These are phyloP conservation scores for Pholiota molesta DNA, from an alignment of 768 basidiomycete genomes.

Conservation along the genomic window DNA sequence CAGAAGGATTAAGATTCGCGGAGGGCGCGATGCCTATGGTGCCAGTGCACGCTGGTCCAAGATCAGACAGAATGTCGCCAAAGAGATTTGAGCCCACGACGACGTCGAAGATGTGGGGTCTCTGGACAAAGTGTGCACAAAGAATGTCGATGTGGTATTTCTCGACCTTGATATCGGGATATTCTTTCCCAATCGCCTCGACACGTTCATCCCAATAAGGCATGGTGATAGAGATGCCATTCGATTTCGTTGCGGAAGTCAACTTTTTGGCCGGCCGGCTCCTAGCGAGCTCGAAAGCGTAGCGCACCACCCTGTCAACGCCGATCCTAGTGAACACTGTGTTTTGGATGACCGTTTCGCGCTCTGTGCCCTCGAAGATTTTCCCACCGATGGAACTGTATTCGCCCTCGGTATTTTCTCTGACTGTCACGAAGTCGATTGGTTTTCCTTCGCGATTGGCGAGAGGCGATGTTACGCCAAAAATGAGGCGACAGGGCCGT, in stretches of 20 bases:
- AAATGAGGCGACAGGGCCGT: conserved; percentile 50
- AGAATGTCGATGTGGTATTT: conserved; percentile 57
- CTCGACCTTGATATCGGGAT: conserved; percentile 51
- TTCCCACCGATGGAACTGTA: conserved; percentile 52
- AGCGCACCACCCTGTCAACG: conserved; percentile 51
- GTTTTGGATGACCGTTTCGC: conserved; percentile 46
- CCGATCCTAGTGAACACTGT: conserved; percentile 53
- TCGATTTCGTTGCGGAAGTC: conserved; percentile 56
- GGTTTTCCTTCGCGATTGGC: conserved; percentile 42
- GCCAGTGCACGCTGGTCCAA: conserved; percentile 56
- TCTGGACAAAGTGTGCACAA: conserved; percentile 44
- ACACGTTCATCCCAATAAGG: conserved; percentile 52
- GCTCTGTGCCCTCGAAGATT: conserved; percentile 42
- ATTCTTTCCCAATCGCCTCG: conserved; percentile 51
- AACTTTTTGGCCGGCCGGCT: conserved; percentile 50
- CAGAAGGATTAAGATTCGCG: conserved; percentile 48
- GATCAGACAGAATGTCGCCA: conserved; percentile 58
- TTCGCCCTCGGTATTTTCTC: conserved; percentile 62
- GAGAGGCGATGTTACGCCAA: conserved; percentile 49
- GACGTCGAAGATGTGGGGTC: conserved; percentile 57
- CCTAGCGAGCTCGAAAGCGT: conserved; percentile 55
- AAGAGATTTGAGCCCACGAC: conserved; percentile 59
- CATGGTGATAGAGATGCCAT: conserved; percentile 52
- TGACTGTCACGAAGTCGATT: conserved; percentile 56
- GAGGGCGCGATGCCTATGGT: conserved; percentile 61